phyloP scores from a whole-genome alignment of 2,329 filamentous ascomycete genomes.

The Trichoderma breve region DNA sequence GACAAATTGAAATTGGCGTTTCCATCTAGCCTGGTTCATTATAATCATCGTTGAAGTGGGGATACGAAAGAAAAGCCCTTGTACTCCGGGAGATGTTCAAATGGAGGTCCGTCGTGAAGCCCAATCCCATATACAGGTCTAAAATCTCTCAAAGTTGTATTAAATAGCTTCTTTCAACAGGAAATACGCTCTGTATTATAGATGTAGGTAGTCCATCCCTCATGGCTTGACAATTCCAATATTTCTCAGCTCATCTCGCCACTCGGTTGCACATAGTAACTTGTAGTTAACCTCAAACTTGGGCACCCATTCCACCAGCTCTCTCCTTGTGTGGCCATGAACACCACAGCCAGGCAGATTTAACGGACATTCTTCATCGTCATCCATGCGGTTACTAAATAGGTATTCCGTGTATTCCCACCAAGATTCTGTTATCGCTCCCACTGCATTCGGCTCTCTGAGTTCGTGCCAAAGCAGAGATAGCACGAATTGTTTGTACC shows the following conservation, averaged over 20 bases:
- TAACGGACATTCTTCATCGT: background rate
- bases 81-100: background rate
- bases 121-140: background rate
- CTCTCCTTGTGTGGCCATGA: constrained; percentile 2
- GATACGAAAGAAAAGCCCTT: background rate
- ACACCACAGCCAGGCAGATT: background rate
- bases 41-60: background rate
- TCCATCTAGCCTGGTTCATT: background rate
- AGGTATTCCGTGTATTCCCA: constrained; percentile 3
- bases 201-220: background rate
- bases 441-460: background rate
- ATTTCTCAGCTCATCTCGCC: background rate
- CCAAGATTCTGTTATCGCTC: background rate
- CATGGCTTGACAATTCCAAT: background rate
- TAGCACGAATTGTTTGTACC: background rate
- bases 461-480: constrained; percentile 4
- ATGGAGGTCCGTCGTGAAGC: background rate
- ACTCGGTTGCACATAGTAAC: background rate
- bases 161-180: background rate
- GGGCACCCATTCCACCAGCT: background rate
- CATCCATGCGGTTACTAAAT: background rate
- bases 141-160: background rate
- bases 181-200: background rate
- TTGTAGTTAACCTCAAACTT: constrained; percentile 8
- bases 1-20: background rate